Conservation (phyloP, 2,329 filamentous ascomycete genomes). For the Claviceps sp. region DNA sequence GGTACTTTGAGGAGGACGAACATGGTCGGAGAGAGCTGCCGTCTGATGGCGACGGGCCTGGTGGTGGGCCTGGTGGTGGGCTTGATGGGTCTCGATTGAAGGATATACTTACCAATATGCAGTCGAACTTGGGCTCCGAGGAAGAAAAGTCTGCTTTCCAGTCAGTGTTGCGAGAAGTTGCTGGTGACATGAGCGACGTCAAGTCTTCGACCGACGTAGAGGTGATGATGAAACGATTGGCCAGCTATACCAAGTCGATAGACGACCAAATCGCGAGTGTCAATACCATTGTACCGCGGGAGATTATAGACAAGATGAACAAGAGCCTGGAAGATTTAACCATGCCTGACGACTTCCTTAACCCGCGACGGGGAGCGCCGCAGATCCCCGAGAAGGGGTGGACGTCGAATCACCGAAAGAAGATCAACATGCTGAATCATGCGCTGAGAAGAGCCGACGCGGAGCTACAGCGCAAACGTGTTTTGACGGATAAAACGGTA, state of each 20-base stretch:
- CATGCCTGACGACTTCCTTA: slow-evolving; percentile 11
- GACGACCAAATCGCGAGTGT: slow-evolving; percentile 21
- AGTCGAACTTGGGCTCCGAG: slow-evolving; percentile 21
- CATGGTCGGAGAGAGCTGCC: slow-evolving; percentile 23
- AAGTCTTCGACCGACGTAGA: slow-evolving; percentile 21
- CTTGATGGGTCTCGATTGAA: slow-evolving; percentile 24
- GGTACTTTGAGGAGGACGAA: slow-evolving; percentile 35
- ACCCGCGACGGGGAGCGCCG: slow-evolving; percentile 14
- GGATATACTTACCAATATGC: slow-evolving; percentile 23
- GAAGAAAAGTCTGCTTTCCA: slow-evolving; percentile 22
- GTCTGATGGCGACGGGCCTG: slow-evolving; percentile 23
- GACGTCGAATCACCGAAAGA: slow-evolving; percentile 24
- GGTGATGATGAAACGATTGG: slow-evolving; percentile 19
- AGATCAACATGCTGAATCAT: slow-evolving; percentile 24
- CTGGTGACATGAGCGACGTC: slow-evolving; percentile 16
- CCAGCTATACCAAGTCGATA: slow-evolving; percentile 22
- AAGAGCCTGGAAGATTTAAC: slow-evolving; percentile 15
- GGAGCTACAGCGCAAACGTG: slow-evolving; percentile 15
- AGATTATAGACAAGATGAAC: slow-evolving; percentile 19
- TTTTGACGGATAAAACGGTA: slow-evolving; percentile 22
- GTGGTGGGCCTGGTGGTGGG: slow-evolving; percentile 26
- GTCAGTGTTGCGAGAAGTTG: slow-evolving; percentile 21
- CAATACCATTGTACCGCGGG: slow-evolving; percentile 18
- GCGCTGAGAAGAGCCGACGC: slow-evolving; percentile 16
- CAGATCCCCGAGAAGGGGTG: slow-evolving; percentile 24